phyloP scores from a whole-genome alignment of 257 asterid species.

The Scutellaria baicalensis region DNA sequence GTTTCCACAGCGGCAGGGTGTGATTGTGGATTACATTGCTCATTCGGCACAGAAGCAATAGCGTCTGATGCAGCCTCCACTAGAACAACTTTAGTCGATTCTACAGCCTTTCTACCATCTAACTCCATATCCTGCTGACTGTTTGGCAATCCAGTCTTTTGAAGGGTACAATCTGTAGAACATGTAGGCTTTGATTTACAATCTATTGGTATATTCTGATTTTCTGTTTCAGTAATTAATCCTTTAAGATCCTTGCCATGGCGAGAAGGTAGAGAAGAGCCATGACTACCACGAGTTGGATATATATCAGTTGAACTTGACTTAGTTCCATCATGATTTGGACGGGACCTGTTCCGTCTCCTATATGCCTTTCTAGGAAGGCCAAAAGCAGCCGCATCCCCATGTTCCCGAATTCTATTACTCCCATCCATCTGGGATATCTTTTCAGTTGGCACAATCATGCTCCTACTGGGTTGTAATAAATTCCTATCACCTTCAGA shows the following conservation, averaged over 20 bases:
- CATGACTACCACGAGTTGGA: constrained; percentile 42
- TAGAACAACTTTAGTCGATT: constrained; percentile 30
- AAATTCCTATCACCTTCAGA: constrained; percentile 53
- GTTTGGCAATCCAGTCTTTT: constrained; percentile 26
- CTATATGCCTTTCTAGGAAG: constrained; percentile 69
- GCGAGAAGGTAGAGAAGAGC: constrained; percentile 47
- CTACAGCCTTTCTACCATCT: constrained; percentile 40
- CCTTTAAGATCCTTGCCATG: constrained; percentile 40
- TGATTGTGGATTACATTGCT: constrained; percentile 30
- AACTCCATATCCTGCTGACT: constrained; percentile 36
- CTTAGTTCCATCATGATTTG: constrained; percentile 65
- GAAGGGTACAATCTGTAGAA: constrained; percentile 24
- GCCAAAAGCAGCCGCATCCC: constrained; percentile 55
- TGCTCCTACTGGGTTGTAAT: constrained; percentile 46
- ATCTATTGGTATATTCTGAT: constrained; percentile 28
- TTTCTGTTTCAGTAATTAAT: constrained; percentile 41
- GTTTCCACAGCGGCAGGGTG: constrained; percentile 23
- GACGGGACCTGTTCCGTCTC: constrained; percentile 71
- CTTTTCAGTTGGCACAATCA: constrained; percentile 40
- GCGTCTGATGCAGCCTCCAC: constrained; percentile 28
- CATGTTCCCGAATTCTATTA: constrained; percentile 44
- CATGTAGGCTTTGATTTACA: constrained; percentile 33
- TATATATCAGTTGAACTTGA: constrained; percentile 53
- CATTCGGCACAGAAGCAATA: constrained; percentile 33
- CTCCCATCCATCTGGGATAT: constrained; percentile 36